These are phyloP conservation scores for Cairneyella variabilis DNA, from an alignment of 495 filamentous ascomycete genomes.

Conservation along the genomic window DNA sequence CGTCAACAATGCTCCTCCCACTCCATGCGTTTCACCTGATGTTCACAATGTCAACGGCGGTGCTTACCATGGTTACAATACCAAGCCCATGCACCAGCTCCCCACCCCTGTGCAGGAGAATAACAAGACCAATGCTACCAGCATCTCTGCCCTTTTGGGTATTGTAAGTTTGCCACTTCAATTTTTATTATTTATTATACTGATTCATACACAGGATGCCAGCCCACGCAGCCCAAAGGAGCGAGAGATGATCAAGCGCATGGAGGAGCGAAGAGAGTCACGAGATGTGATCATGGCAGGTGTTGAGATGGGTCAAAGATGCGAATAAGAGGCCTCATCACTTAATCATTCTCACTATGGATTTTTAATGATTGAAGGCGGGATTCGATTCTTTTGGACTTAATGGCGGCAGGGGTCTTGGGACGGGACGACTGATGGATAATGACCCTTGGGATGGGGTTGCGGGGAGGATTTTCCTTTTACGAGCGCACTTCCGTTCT, in stretches of 20 bases:
- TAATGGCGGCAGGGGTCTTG: neutral
- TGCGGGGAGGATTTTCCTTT: neutral
- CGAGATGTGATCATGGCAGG: constrained; percentile 21
- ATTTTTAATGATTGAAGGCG: constrained; percentile 16
- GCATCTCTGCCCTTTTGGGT: constrained; percentile 51
- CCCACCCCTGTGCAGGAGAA: constrained; percentile 24
- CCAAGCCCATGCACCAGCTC: constrained; percentile 21
- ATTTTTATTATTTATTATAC: neutral
- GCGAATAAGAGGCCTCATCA: constrained; percentile 9
- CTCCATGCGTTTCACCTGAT: constrained; percentile 29
- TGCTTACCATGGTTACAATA: constrained; percentile 18
- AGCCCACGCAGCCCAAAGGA: constrained; percentile 50
- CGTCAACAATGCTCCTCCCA: constrained; percentile 27
- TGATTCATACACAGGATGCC: constrained; percentile 32
- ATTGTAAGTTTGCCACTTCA: constrained; percentile 28
- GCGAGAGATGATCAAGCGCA: constrained; percentile 45
- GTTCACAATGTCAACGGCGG: constrained; percentile 9
- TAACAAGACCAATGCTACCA: constrained; percentile 40
- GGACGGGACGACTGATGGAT: neutral
- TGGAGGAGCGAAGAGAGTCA: constrained; percentile 36
- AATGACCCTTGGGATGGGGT: neutral
- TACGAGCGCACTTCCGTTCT: neutral
- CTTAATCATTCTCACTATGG: constrained; percentile 14
- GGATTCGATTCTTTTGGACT: neutral
- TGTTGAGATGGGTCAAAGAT: constrained; percentile 10